Evolutionary conservation across 164 flowering plant species (phyloP), one percentile per base, ranked within the genome.

Genomic region (Stephania japonica): DNA sequence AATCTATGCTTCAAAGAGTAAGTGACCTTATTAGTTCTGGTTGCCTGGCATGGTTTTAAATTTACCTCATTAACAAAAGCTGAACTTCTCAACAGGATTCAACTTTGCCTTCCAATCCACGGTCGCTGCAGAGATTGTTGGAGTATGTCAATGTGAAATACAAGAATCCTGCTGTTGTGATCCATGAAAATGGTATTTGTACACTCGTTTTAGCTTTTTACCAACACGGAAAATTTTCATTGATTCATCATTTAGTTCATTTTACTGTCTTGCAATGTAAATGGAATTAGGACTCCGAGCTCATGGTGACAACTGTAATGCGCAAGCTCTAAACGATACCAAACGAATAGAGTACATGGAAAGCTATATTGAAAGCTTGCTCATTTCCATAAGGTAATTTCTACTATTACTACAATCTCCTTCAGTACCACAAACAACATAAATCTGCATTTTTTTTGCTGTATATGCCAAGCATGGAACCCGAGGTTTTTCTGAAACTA

Each of bases 121-220:
- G 73, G 73, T 66, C 49, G 11, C 66, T 71, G 19, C 73, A 61
- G 41, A 71, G 50, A 19, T 41, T 71, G 73, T 65, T 71, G 66
- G 73, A 71, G 27, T 71, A 71, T 38, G 65, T 71, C 47, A 71
- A 71, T 38, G 7, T 71, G 42, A 38, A 61, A 6, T 71, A 71
- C 50, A 42, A 62, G 8, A 71, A 71, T 71, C 73, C 73, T 71
- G 73, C 73, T 19, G 50, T 62, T 61, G 26, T 71, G 1, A 61
- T 71, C 49, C 73, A 71, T 59, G 73, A 71, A 62, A 71, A 71
- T 71, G 73, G 73, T 56, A 71, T 38, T 32, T 5, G 14, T 8
- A 18, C 18, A 43, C 4, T 4, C 23, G 32, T 18, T 26, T 26
- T 10, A 13, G 42, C 12, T 0, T 7, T 70, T 32, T 53, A 0